Evolutionary conservation across 2,329 filamentous ascomycete genomes (phyloP).

Genomic region (Paecilomyces variotii): DNA sequence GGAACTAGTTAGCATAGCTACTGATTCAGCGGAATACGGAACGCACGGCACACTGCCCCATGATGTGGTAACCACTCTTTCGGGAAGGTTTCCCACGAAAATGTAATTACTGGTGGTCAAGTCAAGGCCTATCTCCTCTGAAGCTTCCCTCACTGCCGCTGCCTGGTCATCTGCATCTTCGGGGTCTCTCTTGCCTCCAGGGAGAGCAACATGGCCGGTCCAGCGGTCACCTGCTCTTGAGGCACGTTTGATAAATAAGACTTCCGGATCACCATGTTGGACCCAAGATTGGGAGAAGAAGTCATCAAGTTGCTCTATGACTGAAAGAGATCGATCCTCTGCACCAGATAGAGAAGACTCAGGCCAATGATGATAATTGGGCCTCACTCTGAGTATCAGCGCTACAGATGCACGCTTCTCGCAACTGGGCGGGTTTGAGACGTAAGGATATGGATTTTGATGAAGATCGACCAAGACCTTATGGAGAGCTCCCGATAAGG

Average conservation of each 20-base stretch:
- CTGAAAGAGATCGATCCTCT: conserved; percentile 15
- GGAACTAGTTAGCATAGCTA: conserved; percentile 6
- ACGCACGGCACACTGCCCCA: conserved; percentile 58
- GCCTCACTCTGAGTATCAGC: conserved; percentile 55
- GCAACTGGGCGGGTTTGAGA: conserved; percentile 39
- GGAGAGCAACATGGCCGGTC: conserved; percentile 61
- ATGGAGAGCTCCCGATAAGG: conserved; percentile 21
- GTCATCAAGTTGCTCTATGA: conserved; percentile 39
- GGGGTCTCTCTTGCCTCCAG: conserved; percentile 59
- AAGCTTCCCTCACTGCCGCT: conserved; percentile 56
- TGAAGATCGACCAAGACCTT: conserved; percentile 24
- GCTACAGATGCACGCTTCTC: conserved; percentile 59
- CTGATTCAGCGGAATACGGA: neutral
- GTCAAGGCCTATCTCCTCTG: conserved; percentile 60
- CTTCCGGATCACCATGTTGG: conserved; percentile 56
- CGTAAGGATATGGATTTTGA: conserved; percentile 33
- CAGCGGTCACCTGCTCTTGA: conserved; percentile 58
- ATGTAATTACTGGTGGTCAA: conserved; percentile 42
- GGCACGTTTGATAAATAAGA: conserved; percentile 64
- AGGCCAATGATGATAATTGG: conserved; percentile 49
- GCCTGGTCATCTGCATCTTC: conserved; percentile 55
- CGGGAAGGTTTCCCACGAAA: conserved; percentile 54
- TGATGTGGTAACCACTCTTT: conserved; percentile 57
- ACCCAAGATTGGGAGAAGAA: conserved; percentile 62
- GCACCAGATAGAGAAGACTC: conserved; percentile 15